phyloP scores from a whole-genome alignment of 768 basidiomycete genomes.

The Tricholoma sp. region DNA sequence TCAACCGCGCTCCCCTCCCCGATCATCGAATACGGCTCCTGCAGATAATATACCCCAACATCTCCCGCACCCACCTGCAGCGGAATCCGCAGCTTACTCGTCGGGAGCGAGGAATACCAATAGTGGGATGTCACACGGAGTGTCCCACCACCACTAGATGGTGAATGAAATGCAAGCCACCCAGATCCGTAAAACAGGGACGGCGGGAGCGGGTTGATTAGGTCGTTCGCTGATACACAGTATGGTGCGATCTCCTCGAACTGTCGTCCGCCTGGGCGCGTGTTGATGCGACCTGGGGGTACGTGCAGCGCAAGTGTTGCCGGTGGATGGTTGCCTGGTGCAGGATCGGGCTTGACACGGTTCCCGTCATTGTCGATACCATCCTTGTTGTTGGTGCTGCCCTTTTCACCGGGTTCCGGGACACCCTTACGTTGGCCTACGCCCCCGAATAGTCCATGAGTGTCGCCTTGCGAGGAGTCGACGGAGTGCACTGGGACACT shows the following conservation, averaged over 20 bases:
- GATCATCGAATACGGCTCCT: conserved; percentile 55
- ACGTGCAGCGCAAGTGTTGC: conserved; percentile 43
- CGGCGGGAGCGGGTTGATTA: conserved; percentile 95
- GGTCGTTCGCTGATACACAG: conserved; percentile 95
- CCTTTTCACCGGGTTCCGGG: conserved; percentile 38
- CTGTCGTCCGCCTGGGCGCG: conserved; percentile 47
- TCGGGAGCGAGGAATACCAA: conserved; percentile 87
- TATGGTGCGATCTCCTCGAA: conserved; percentile 88
- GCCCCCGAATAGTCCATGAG: conserved; percentile 77
- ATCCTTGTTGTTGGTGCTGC: conserved; percentile 23
- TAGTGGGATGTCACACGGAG: conserved; percentile 73
- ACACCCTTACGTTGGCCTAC: conserved; percentile 80
- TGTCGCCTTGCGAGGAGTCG: conserved; percentile 32
- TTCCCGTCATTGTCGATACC: conserved; percentile 27
- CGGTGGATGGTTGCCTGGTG: conserved; percentile 18
- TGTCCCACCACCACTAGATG: conserved; percentile 31
- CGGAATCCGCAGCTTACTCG: conserved; percentile 77
- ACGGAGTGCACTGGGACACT: conserved; percentile 40
- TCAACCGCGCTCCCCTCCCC: conserved; percentile 68
- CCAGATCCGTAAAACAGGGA: conserved; percentile 92
- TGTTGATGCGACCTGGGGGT: conserved; percentile 69
- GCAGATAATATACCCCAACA: conserved; percentile 85
- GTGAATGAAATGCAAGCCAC: conserved; percentile 78
- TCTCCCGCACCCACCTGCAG: conserved; percentile 86
- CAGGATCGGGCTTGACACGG: conserved; percentile 17